phyloP scores from a whole-genome alignment of 2,329 filamentous ascomycete species.

The Orbilia oligospora region DNA sequence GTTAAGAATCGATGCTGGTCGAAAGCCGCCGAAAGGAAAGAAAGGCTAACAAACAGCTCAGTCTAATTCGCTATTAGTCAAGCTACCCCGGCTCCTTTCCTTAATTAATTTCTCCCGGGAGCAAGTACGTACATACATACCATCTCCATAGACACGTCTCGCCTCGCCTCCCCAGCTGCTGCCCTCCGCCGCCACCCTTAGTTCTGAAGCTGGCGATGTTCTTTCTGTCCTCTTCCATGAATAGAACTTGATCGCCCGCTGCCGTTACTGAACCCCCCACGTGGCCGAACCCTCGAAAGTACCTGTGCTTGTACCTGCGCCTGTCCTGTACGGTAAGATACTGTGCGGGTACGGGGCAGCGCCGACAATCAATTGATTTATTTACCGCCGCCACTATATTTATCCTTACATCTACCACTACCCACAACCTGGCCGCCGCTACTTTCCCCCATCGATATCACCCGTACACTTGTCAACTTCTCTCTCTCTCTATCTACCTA shows the following conservation, averaged over 20 bases:
- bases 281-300: constrained; percentile 18
- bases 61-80: constrained; percentile 7
- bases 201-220: constrained; percentile 13
- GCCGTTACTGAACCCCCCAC: neutral
- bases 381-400: neutral
- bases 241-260: constrained; percentile 13
- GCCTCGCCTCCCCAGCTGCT: neutral
- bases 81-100: constrained; percentile 34
- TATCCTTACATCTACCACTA: neutral
- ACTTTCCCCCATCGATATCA: neutral
- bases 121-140: neutral
- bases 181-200: constrained; percentile 5
- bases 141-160: constrained; percentile 37
- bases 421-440: neutral
- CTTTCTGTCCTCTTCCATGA: neutral
- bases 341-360: neutral
- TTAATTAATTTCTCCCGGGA: neutral
- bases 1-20: neutral
- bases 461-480: neutral
- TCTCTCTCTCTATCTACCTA: neutral
- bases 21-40: neutral
- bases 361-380: constrained; percentile 14
- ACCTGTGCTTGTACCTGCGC: neutral
- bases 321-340: constrained; percentile 1
- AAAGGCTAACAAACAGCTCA: constrained; percentile 42